Conservation (phyloP, 805 yeast species). For the Zygosaccharomyces kombuchaensis region DNA sequence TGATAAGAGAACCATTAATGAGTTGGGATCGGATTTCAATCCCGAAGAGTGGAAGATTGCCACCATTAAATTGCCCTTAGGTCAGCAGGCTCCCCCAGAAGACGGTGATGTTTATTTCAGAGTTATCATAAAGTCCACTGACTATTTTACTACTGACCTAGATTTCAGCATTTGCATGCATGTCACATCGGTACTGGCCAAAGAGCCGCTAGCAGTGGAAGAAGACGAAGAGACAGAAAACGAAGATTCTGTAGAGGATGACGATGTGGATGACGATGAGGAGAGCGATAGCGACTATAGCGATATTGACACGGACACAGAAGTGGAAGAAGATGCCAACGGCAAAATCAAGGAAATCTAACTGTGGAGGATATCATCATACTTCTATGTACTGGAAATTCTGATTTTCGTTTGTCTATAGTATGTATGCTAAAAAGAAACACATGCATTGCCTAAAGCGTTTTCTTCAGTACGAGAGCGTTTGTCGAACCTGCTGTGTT, state of each 20-base stretch:
- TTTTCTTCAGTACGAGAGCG: conserved; percentile 21
- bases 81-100: conserved; percentile 73
- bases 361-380: neutral
- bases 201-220: conserved; percentile 32
- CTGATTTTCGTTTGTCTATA: conserved; percentile 1
- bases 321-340: conserved; percentile 29
- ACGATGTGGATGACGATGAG: conserved; percentile 62
- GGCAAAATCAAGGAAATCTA: conserved; percentile 1
- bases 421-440: conserved; percentile 5
- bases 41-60: conserved; percentile 48
- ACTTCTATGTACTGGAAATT: neutral
- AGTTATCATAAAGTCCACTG: conserved; percentile 62
- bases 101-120: conserved; percentile 65
- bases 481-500: conserved; percentile 19
- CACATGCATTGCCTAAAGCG: conserved; percentile 3
- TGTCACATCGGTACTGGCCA: conserved; percentile 54
- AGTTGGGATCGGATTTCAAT: conserved; percentile 35
- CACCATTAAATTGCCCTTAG: conserved; percentile 69
- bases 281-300: conserved; percentile 33
- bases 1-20: conserved; percentile 29
- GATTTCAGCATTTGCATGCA: conserved; percentile 65
- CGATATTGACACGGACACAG: conserved; percentile 37
- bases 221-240: conserved; percentile 56
- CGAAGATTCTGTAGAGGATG: conserved; percentile 45
- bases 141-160: conserved; percentile 78